Base-by-base conservation (phyloP, 1,139 yeast species). In the Yamadazyma sp. region DNA sequence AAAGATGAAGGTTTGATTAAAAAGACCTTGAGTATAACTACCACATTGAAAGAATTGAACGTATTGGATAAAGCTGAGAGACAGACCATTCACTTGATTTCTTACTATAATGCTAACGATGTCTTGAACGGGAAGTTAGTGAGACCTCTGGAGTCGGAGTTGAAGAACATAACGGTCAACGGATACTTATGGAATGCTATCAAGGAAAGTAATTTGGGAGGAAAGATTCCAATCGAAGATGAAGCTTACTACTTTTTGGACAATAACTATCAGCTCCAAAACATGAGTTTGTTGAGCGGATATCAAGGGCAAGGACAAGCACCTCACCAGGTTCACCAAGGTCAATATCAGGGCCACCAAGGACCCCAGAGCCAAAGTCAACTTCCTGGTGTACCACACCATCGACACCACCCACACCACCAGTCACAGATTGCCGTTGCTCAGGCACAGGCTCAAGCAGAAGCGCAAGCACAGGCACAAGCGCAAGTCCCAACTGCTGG, bases 1-100 rank as follows among this genome's bases (percentile, higher is more conserved):
- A 83, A 83, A 54, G 85, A 82, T 41, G 78, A 79, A 41, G 96
- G 96, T 0, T 70, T 89, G 36, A 79, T 88, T 44, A 89, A 89
- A 59, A 88, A 88, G 59, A 87, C 97, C 0, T 69, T 89, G 48
- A 80, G 91, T 4, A 67, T 88, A 14, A 75, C 60, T 15, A 65
- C 73, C 15, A 58, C 53, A 6, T 42, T 59, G 4, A 61, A 61
- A 31, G 80, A 78, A 12, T 55, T 64, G 20, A 62, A 62, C 36
- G 40, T 62, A 17, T 23, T 34, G 9, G 54, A 53, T 26, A 53
- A 55, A 27, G 55, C 53, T 6, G 67, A 59, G 38, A 64, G 58
- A 37, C 73, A 67, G 50, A 81, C 87, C 0, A 76, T 85, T 41
- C 96, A 91, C 56, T 62, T 89, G 39, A 81, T 89, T 6, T 81